Base-by-base conservation (phyloP, 805 yeast species). In the Saturnispora zaruensis region DNA sequence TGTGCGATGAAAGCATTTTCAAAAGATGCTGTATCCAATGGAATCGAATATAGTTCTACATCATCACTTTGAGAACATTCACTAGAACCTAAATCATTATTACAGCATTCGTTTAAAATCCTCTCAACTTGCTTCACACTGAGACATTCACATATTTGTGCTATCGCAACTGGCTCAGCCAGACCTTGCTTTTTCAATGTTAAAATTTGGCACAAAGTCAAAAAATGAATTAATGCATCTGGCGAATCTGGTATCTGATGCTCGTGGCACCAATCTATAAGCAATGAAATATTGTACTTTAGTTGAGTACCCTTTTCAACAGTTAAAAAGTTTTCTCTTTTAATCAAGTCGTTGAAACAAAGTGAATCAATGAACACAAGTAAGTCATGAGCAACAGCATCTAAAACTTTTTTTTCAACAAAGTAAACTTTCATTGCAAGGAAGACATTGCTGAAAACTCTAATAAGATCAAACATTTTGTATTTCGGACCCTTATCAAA, bases 221-320 rank as follows among this genome's bases (percentile, higher is more conserved):
- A 50, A 24, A 50, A 6, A 41, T 50, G 53, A 18, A 47, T 41
- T 20, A 54, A 33, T 7, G 45, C 43, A 25, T 44, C 46, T n/a
- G 57, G 57, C 11, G 53, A 45, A 41, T 54, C 52, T 6, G 53
- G 47, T 8, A 54, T 38, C 16, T 42, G 23, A 14, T 47, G 28
- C 8, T 52, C 49, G 13, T 50, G 50, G 28, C 57, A 54, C 57
- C 57, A 54, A 9, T 50, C 53, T 20, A 52, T 36, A 23, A 54
- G 20, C 20, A 50, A 16, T 13, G 52, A 43, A 8, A 50, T 21
- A 9, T 54, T 54, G 14, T 16, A 37, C 33, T 54, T 54, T 11
- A 54, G 6, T 14, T 44, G 20, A 0, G 13, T 13, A 5, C 53
- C 47, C 16, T 40, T 48, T n/a, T 52, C 47, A 13, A 25, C 30